Base-by-base conservation (phyloP, 2,329 filamentous ascomycete genomes). In the Aphanocladium album region DNA sequence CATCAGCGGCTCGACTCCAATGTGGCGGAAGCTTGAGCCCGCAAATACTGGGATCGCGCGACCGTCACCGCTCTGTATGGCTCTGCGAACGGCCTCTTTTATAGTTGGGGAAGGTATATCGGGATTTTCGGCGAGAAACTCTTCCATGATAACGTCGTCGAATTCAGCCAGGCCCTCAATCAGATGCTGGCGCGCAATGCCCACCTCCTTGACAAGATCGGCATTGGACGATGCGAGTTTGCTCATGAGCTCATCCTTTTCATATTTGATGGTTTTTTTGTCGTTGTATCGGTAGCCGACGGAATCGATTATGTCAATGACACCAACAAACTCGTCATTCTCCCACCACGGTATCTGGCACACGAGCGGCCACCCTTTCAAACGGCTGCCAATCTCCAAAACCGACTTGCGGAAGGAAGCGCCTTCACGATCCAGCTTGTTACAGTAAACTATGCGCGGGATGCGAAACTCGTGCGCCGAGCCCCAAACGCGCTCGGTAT, bases 331-430 rank as follows among this genome's bases (percentile, higher is more conserved):
- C 6, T 84, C 82, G 8, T 91, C 90, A 62, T 89, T 88, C 5
- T 90, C 85, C 85, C 93, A 98, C 91, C 93, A 96, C 0, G 95
- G 95, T 64, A 98, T 93, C 69, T 96, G 93, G 69, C 93, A 97
- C 9, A 98, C 87, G 16, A 95, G 86, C 2, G 95, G 95, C 88
- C 90, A 96, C 1, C 88, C 89, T 62, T 86, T 84, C 21, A 99
- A 80, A 58, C 91, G 84, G 0, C 87, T 81, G 2, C 90, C 93
- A 33, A 97, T 88, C 69, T 98, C 93, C 61, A 89, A 88, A 1
- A 98, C 88, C 0, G 93, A 93, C 57, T 89, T 85, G 27, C 88
- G 88, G 77, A 98, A 98, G 0, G 83, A 86, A 2, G 89, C 89
- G 11, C 89, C 89, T 64, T 89, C 87, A 33, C 89, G 85, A 69